Evolutionary conservation across 2,329 filamentous ascomycete genomes (phyloP).

Genomic region (Whalleya microplaca): DNA sequence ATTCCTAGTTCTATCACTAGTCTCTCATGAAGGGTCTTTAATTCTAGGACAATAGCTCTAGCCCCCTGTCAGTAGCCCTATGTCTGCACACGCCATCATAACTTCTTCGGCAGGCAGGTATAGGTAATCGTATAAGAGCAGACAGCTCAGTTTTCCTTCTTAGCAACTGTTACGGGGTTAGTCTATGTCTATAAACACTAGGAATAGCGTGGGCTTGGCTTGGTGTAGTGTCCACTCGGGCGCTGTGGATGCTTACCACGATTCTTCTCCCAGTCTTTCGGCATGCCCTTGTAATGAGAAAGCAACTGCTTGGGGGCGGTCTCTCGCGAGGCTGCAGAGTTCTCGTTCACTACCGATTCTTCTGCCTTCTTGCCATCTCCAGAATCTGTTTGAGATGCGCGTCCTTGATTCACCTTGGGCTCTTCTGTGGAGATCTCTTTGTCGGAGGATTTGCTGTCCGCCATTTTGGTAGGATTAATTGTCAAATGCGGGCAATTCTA

Average conservation of each 20-base stretch:
- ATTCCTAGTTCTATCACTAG: neutral
- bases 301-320: slow-evolving; percentile 23
- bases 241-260: slow-evolving; percentile 12
- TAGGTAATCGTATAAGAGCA: neutral
- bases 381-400: slow-evolving; percentile 9
- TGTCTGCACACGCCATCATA: too few relatives aligned
- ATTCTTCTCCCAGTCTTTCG: slow-evolving; percentile 36
- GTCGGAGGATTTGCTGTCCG: slow-evolving; percentile 19
- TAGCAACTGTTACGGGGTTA: slow-evolving; percentile 22
- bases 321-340: slow-evolving; percentile 11
- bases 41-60: neutral
- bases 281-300: slow-evolving; percentile 34
- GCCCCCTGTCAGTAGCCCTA: neutral
- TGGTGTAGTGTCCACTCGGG: neutral
- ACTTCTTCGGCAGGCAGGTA: neutral
- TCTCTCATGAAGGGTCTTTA: neutral
- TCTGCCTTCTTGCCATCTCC: slow-evolving; percentile 20
- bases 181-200: neutral
- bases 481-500: neutral
- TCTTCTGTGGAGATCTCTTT: slow-evolving; percentile 4
- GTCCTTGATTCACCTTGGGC: slow-evolving; percentile 5
- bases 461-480: slow-evolving; percentile 12
- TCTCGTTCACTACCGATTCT: slow-evolving; percentile 9
- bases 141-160: slow-evolving; percentile 24
- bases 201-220: too few relatives aligned